Evolutionary conservation across 208 protist genomes (phyloP), one percentile per base, ranked within the genome.

Genomic region (Leishmania tropica): DNA sequence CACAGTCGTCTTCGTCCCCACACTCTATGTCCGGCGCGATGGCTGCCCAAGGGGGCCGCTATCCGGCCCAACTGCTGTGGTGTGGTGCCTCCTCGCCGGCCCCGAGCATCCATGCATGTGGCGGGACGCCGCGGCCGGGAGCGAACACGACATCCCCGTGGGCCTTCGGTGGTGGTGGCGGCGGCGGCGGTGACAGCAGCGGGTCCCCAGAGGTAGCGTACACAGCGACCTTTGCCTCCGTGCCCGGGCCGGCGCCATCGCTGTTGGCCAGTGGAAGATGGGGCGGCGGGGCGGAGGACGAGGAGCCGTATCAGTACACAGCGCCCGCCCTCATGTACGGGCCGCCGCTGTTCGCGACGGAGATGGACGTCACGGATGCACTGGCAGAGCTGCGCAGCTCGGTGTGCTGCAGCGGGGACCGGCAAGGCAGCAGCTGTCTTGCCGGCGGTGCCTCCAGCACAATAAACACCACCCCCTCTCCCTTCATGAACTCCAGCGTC

Each of bases 291-390:
- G 82, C 77, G 10, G 82, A 82, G 10, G 82, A 51, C 3, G 82
- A 79, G 51, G 82, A 85, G 40, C 11, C 65, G 11, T 70, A 82
- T 42, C 48, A 62, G 2, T 75, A 65, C 58, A 24, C 73, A 1
- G 28, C 37, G 5, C 62, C 82, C 21, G 37, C 74, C 0, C 47
- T 73, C 40, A 47, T 85, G 40, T 85, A 85, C 37, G 82, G 82
- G 1, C 82, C 82, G 3, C 82, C 82, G 42, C 67, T 85, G 21
- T 85, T 85, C 47, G 73, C 82, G 0, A 85, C 82, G 31, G 78
- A 85, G 78, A 85, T 85, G 82, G 82, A 85, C 65, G 82, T 85
- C 37, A 82, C 82, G 40, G 82, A 82, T n/a, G 82, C 82, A 17
- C 54, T 85, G 65, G 82, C 82, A 21, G 82, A 85, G 78, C 78